Conservation (phyloP, 106 monocot species). For the Dioscorea dumetorum region DNA sequence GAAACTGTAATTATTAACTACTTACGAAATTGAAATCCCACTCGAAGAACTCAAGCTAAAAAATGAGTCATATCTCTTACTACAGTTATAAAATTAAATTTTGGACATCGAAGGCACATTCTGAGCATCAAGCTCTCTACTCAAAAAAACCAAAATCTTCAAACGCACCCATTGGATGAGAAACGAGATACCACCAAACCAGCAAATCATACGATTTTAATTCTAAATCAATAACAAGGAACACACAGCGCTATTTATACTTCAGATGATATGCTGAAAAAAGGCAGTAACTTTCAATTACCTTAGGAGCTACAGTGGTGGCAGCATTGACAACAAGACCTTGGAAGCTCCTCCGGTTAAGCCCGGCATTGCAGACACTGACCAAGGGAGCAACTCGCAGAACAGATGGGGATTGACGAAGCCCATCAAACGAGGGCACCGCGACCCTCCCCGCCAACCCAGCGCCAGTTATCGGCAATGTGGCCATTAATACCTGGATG, state of each 20-base stretch:
- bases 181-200: not conserved
- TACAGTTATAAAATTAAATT: no score
- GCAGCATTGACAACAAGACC: slow-evolving; percentile 52
- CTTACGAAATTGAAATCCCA: no score
- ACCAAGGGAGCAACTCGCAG: slow-evolving; percentile 2
- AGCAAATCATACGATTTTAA: not conserved
- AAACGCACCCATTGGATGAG: not conserved
- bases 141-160: no score
- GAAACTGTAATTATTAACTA: no score
- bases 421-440: slow-evolving; percentile 29
- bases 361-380: slow-evolving; percentile 3
- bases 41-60: no score
- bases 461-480: not conserved
- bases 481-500: not conserved
- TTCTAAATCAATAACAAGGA: not conserved
- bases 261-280: no score
- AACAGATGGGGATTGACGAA: slow-evolving; percentile 23
- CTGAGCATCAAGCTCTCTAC: not conserved
- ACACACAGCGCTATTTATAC: no score
- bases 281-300: slow-evolving; percentile 1
- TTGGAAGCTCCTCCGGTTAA: slow-evolving; percentile 20
- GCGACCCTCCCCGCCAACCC: slow-evolving; percentile 1
- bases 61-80: no score
- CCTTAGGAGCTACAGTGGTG: slow-evolving; percentile 45
- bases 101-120: no score